Evolutionary conservation across 2,329 filamentous ascomycete genomes (phyloP), one percentile per base, ranked within the genome.

Genomic region (Metarhizium brunneum): DNA sequence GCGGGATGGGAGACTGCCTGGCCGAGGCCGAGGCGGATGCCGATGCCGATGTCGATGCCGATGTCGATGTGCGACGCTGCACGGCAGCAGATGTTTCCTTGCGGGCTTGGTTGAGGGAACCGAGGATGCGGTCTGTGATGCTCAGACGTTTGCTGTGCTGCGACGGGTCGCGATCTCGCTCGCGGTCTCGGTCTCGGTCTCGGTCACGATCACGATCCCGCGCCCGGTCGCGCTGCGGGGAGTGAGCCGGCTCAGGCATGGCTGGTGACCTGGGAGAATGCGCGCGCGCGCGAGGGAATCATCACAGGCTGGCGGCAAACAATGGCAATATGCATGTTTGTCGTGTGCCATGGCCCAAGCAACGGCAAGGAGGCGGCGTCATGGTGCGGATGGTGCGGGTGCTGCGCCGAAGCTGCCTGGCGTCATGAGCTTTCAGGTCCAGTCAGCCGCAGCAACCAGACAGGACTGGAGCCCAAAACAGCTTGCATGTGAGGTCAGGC

Each of bases 71-170:
- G 18, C 69, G 67, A 18, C 69, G 62, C 51, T 62, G 61, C 32
- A 67, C 59, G 2, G 65, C 63, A 2, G 65, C 61, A 20, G 54
- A 57, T 35, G 57, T 62, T 25, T 68, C 64, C 43, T 66, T 66
- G 54, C 69, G 65, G 35, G 64, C 66, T 55, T 67, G 65, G 55
- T 61, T 61, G 52, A 73, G 64, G 11, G 70, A 67, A 38, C 68
- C 68, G 35, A 68, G 64, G 6, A 75, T 64, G 47, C 72, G 70
- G 50, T 70, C 69, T 42, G 72, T 71, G 56, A 75, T 70, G 65
- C 72, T 75, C 54, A 70, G 69, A 43, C 73, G 67, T 62, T 72
- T 73, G 59, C 59, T 68, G 25, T 25, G 25, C 47, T 48, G 60
- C 51, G 67, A 63, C 42, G 64, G 56, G 36, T 65, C 63, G 47